Percentiles rank a stretch among this genome's conserved stretches.
These are phyloP conservation scores for Exophiala viscosa DNA, from an alignment of 2,329 filamentous ascomycete species.

Conservation along the genomic window DNA sequence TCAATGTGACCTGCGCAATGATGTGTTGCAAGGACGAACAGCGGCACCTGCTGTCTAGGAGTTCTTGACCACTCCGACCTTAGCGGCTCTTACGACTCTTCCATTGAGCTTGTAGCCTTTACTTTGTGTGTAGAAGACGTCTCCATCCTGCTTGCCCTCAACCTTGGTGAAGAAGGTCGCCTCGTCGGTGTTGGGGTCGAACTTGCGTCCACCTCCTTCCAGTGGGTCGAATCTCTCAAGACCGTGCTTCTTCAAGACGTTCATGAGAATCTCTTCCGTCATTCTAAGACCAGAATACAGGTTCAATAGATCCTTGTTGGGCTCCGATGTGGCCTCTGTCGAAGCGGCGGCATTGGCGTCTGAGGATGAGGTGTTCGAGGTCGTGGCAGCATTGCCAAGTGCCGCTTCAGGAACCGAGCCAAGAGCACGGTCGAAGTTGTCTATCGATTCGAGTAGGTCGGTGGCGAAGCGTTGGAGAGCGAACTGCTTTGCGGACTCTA, in stretches of 20 bases:
- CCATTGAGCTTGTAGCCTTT: slow-evolving; percentile 96
- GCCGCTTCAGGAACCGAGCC: slow-evolving; percentile 72
- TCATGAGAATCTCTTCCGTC: slow-evolving; percentile 85
- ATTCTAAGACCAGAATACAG: slow-evolving; percentile 90
- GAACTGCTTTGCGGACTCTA: slow-evolving; percentile 82
- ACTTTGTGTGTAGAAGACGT: slow-evolving; percentile 86
- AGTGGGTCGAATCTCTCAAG: slow-evolving; percentile 80
- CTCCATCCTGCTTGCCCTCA: slow-evolving; percentile 82
- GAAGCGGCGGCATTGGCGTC: slow-evolving; percentile 39
- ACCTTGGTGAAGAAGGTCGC: slow-evolving; percentile 91
- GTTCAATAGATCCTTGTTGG: slow-evolving; percentile 68
- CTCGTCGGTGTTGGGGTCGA: slow-evolving; percentile 95
- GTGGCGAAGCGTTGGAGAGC: slow-evolving; percentile 92
- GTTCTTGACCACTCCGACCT: slow-evolving; percentile 96
- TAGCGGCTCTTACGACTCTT: slow-evolving; percentile 80
- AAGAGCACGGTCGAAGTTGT: slow-evolving; percentile 95
- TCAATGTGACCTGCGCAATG: neutral
- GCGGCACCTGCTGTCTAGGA: slow-evolving; percentile 29
- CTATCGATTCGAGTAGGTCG: slow-evolving; percentile 90
- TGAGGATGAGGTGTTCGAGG: slow-evolving; percentile 20
- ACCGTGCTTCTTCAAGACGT: slow-evolving; percentile 88
- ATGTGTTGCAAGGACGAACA: neutral
- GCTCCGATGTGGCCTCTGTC: slow-evolving; percentile 34
- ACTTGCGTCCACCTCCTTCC: slow-evolving; percentile 67
- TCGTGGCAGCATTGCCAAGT: slow-evolving; percentile 47